Base-by-base conservation (phyloP, 495 filamentous ascomycete species). In the Copromyces sp. region DNA sequence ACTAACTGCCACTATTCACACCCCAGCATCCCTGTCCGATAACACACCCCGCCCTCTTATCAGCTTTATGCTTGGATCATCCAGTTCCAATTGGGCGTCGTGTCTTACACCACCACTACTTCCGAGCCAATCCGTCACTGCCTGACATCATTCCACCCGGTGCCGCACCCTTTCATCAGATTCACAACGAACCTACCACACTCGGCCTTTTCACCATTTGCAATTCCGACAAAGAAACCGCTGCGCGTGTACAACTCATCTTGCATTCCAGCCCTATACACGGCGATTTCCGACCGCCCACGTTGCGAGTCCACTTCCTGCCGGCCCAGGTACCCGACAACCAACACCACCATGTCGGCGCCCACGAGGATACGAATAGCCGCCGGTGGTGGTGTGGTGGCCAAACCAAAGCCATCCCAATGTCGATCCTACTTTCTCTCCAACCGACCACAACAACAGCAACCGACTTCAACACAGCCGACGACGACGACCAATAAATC, bases 121-220 rank as follows among this genome's bases (percentile, higher is more conserved):
- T 61, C 53, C 53, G 53, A 65, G 29, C 29, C 53, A 65, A 65
- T 65, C 14, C 74, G 70, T 68, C 72, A 74, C 76, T n/a, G n/a
- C n/a, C n/a, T 80, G 77, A 79, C 77, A 79, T 79, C 79, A 78
- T 80, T 72, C 53, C 61, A 61, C 32, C 68, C 68, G 35, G 9
- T 24, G 42, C 35, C 32, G 20, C 35, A 70, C 70, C 20, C 45
- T 24, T 40, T 37, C 68, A 12, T 38, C 40, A 40, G 71, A 71
- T 17, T 47, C 38, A 47, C 70, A 69, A 35, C 32, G 35, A 37
- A 37, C n/a, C n/a, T n/a, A n/a, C 35, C 35, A 5, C 24, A 35
- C 29, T 61, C 29, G 53, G 53, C 53, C 16, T 61, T 17, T 61
- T 35, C 53, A 65, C 53, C 1, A 5, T 61, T 61, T 32, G 3